Base-by-base conservation (phyloP, 208 protist species). In the Angomonas ambiguus region DNA sequence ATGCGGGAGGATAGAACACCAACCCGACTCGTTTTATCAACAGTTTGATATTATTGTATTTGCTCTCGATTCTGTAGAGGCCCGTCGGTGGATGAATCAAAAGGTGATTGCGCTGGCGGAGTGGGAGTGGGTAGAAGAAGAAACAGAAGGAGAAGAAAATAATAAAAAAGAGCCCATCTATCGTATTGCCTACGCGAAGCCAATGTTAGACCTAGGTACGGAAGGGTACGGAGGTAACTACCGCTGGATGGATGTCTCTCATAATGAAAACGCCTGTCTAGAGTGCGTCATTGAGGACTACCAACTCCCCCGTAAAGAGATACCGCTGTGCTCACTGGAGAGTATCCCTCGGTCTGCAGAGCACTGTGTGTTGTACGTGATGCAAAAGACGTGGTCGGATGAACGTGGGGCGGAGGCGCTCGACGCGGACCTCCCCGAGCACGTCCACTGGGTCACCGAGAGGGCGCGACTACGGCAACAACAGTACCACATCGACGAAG, bases 121-220 rank as follows among this genome's bases (percentile, higher is more conserved):
- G 16, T 91, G 85, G 78, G 58, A 62, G 10, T 65, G 80, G 32
- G 45, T n/a, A 62, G 4, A 31, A 10, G 57, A 31, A 10, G 6
- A 48, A 11, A 20, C 41, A 11, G 41, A 18, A 11, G 41, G 41
- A 11, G 18, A 11, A 48, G 18, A 11, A 11, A 18, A 20, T 18
- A 11, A 11, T 11, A 11, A n/a, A n/a, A n/a, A n/a, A n/a, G 35
- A 18, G 28, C 11, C 2, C 56, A 42, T 20, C 32, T 2, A 6
- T 5, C 56, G 8, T 2, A 79, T 94, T 8, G 48, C 33, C 2
- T 41, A 69, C 4, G 79, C 80, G 0, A 98, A 98, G 62, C 98
- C 97, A 24, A 79, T 99, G 28, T 90, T 99, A 51, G 98, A 99
- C 75, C 97, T 96, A 33, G 99, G 98, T 55, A 99, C 98, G 11